A percentile compares a stretch with the other conserved stretches of the same genome.
Conservation (phyloP, 2,329 filamentous ascomycete species). For the Drechmeria coniospora region DNA sequence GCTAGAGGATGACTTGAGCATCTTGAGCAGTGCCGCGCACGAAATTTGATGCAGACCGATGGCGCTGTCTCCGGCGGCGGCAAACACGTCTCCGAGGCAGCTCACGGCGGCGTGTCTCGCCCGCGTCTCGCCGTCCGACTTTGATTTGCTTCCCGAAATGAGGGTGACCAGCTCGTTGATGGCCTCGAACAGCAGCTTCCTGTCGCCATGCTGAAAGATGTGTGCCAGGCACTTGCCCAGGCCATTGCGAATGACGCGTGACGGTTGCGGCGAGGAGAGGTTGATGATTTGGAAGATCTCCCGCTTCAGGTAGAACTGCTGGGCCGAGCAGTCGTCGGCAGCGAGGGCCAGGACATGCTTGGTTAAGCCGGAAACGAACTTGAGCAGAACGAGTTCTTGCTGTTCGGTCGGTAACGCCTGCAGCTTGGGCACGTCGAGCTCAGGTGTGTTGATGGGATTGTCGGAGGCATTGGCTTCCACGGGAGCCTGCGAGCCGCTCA, state of each 20-base stretch:
- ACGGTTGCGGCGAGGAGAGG: constrained; percentile 68
- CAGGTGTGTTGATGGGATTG: constrained; percentile 36
- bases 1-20: constrained; percentile 62
- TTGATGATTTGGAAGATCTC: constrained; percentile 89
- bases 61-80: constrained; percentile 83
- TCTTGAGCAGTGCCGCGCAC: constrained; percentile 56
- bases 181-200: constrained; percentile 85
- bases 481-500: constrained; percentile 7
- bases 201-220: constrained; percentile 71
- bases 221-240: constrained; percentile 70
- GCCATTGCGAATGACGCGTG: constrained; percentile 79
- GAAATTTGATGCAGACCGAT: constrained; percentile 67
- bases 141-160: constrained; percentile 56
- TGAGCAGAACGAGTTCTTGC: constrained; percentile 86
- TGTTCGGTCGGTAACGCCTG: constrained; percentile 83
- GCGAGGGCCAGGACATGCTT: constrained; percentile 64
- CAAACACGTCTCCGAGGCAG: constrained; percentile 79
- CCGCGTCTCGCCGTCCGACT: constrained; percentile 59
- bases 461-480: constrained; percentile 4
- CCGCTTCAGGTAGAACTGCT: constrained; percentile 85
- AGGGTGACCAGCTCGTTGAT: constrained; percentile 75
- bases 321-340: constrained; percentile 66
- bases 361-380: constrained; percentile 68
- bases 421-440: constrained; percentile 83
- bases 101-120: constrained; percentile 76